Base-by-base conservation (phyloP, 2,329 filamentous ascomycete species). In the Diaporthe ampelina region DNA sequence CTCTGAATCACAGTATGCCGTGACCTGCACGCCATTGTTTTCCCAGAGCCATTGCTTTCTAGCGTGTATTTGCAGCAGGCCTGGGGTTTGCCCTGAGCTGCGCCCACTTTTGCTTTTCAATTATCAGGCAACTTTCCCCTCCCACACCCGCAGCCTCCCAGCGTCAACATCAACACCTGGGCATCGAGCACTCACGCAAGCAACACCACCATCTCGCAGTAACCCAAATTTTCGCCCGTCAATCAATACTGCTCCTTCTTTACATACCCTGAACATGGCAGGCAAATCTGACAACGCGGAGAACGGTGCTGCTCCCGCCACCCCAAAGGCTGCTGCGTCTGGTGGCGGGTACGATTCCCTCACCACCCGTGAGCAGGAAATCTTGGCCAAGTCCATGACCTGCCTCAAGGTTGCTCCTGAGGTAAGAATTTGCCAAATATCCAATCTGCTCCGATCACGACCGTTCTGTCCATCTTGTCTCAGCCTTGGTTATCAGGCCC, bases 361-460 rank as follows among this genome's bases (percentile, higher is more conserved):
- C 59, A 69, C 73, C 29, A 2, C 45, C 11, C 75, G 75, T 32
- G 94, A 79, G 92, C 50, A 40, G 11, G 75, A 76, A 73, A 72
- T 76, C 29, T 59, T 76, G 21, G 58, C 26, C 32, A 75, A 73
- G 68, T 67, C 67, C 21, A 68, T 68, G 73, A 56, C 40, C 6
- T 75, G 75, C 15, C 59, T 76, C 17, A 76, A 76, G 75, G 45
- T 67, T 15, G 67, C 70, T 1, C 70, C 71, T 17, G 75, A 76
- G 73, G 75, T 76, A 65, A 68, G 63, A 29, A 26, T 21, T 68
- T 40, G 15, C 40, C 45, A 21, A 21, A 6, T 9, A 48, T 48
- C 9, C 45, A 21, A 48, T 15, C 9, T 32, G 19, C n/a, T n/a
- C 15, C 4, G 26, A n/a, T 17, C 43, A 37, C 45, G 19, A 11